These are phyloP conservation scores for Paxillus involutus DNA, from an alignment of 768 basidiomycete genomes.

Conservation along the genomic window DNA sequence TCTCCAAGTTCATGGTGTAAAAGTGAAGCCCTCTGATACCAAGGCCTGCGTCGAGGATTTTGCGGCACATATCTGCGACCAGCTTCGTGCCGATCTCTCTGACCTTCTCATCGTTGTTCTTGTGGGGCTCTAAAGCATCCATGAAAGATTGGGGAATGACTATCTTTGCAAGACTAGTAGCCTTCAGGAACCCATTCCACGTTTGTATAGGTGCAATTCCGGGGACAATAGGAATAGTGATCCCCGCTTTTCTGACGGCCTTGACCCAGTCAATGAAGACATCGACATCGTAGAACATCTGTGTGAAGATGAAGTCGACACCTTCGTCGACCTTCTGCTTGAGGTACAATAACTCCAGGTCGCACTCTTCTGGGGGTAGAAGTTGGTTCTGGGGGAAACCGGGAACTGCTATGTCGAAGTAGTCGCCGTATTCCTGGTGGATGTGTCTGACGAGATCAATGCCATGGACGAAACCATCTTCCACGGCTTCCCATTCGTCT, in stretches of 20 bases:
- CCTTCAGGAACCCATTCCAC: conserved; percentile 91
- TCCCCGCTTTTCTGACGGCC: conserved; percentile 77
- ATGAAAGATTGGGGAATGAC: conserved; percentile 73
- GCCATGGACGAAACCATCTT: conserved; percentile 87
- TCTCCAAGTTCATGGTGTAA: conserved; percentile 97
- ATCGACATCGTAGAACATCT: conserved; percentile 96
- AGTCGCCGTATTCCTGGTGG: conserved; percentile 77
- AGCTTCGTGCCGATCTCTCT: conserved; percentile 90
- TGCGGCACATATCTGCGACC: conserved; percentile 91
- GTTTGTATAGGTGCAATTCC: conserved; percentile 96
- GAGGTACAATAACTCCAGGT: conserved; percentile 78
- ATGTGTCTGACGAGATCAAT: conserved; percentile 92
- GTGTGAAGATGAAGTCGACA: conserved; percentile 92
- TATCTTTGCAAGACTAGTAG: conserved; percentile 77
- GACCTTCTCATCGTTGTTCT: conserved; percentile 92
- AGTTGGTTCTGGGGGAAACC: conserved; percentile 87
- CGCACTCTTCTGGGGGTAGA: conserved; percentile 71
- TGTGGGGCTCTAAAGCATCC: conserved; percentile 80
- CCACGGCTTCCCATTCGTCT: conserved; percentile 90
- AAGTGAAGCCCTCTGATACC: conserved; percentile 92
- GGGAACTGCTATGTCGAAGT: conserved; percentile 93
- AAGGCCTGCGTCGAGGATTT: conserved; percentile 75
- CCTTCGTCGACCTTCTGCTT: conserved; percentile 93
- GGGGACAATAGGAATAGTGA: conserved; percentile 87
- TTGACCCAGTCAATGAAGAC: conserved; percentile 93